phyloP scores from a whole-genome alignment of 1,284 basidiomycete species.

The Ustilago nuda region DNA sequence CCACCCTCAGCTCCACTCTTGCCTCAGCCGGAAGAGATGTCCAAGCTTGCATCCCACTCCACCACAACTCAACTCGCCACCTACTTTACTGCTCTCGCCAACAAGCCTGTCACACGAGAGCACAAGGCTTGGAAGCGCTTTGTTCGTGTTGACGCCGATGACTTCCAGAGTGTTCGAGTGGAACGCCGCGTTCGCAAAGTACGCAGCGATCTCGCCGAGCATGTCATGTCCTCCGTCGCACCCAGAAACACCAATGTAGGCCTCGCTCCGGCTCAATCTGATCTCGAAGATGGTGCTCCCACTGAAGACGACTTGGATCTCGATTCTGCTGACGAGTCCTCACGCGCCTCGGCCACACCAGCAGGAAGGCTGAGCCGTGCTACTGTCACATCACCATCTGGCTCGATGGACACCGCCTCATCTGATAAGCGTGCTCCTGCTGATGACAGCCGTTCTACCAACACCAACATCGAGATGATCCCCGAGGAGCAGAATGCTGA shows the following conservation, averaged over 20 bases:
- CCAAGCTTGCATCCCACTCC: conserved; percentile 34
- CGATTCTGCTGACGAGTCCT: conserved; percentile 49
- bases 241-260: conserved; percentile 61
- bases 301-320: conserved; percentile 58
- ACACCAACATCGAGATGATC: conserved; percentile 55
- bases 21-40: conserved; percentile 20
- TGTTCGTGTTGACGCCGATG: conserved; percentile 82
- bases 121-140: conserved; percentile 85
- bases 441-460: conserved; percentile 46
- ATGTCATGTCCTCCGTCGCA: conserved; percentile 54
- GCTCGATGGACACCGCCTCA: conserved; percentile 32
- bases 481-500: conserved; percentile 50
- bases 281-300: conserved; percentile 49
- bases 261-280: conserved; percentile 51
- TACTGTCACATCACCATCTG: conserved; percentile 30
- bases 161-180: conserved; percentile 83
- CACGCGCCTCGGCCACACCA: conserved; percentile 25
- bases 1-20: conserved; percentile 47
- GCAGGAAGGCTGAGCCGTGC: conserved; percentile 36
- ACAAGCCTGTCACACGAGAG: conserved; percentile 75
- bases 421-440: conserved; percentile 30
- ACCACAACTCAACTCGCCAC: conserved; percentile 74
- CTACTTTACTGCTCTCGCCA: conserved; percentile 82
- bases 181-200: conserved; percentile 88
- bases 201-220: conserved; percentile 75